phyloP scores from a whole-genome alignment of 352 stramenopile species.

The Phytophthora citricola region DNA sequence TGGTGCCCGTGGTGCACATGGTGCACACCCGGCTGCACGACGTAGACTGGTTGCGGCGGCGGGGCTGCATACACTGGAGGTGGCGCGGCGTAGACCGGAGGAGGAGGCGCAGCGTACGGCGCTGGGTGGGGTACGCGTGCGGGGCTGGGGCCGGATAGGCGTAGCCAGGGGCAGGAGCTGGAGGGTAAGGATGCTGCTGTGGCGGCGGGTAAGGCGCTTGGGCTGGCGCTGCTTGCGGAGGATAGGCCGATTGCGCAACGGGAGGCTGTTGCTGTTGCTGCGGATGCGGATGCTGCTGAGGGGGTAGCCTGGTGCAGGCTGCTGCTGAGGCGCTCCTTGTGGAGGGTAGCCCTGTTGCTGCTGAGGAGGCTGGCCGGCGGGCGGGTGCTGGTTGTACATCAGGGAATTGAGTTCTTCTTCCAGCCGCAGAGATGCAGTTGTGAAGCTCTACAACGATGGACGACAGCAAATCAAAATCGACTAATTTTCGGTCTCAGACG shows the following conservation, averaged over 20 bases:
- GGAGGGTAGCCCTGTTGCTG: constrained; percentile 33
- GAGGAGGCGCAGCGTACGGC: constrained; percentile 17
- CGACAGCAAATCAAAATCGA: constrained; percentile 33
- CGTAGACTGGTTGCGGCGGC: constrained; percentile 36
- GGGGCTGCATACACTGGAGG: constrained; percentile 18
- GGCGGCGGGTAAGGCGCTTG: neutral
- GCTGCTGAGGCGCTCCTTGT: constrained; percentile 32
- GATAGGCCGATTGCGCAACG: constrained; percentile 34
- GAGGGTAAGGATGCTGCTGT: neutral
- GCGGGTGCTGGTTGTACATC: constrained; percentile 32
- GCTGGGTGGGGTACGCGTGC: constrained; percentile 21
- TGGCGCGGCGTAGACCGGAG: constrained; percentile 22
- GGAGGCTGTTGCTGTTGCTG: constrained; percentile 30
- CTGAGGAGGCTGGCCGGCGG: constrained; percentile 14
- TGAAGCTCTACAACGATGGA: constrained; percentile 13
- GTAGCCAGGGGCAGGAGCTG: neutral
- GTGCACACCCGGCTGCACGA: constrained; percentile 37
- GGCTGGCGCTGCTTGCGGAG: constrained; percentile 17
- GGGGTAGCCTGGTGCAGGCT: constrained; percentile 29
- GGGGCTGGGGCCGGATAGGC: constrained; percentile 27
- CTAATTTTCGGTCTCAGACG: constrained; percentile 22
- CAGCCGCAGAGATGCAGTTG: constrained; percentile 6
- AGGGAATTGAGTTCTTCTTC: too few relatives aligned
- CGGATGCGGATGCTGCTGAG: constrained; percentile 12
- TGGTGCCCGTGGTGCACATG: constrained; percentile 24